Evolutionary conservation across 2,329 filamentous ascomycete genomes (phyloP), one percentile per base, ranked within the genome.

Genomic region (Orbilia ellipsospora): DNA sequence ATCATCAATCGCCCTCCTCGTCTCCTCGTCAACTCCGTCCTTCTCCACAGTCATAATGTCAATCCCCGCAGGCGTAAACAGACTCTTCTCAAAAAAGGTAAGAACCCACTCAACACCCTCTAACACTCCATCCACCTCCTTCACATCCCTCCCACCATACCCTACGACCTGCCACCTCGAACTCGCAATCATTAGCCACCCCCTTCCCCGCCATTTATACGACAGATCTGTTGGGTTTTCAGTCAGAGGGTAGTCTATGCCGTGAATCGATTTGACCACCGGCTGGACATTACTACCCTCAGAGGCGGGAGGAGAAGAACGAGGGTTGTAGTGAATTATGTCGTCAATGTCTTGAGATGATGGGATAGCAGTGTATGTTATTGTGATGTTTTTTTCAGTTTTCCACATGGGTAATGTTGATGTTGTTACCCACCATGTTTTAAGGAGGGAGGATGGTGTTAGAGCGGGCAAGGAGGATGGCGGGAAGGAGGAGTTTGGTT

Each of bases 151-250:
- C 80, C 90, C 87, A 4, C 92, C 92, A 85, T 88, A 94, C 2
- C 90, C 92, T 16, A 96, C 82, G 1, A 95, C 83, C 85, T 96
- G 92, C 93, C 93, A 96, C 80, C 92, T 89, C 54, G 88, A 90
- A 15, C 85, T 87, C 26, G 91, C 90, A 78, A 94, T 89, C 81
- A 86, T 87, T 76, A 96, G 82, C 87, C 86, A 88, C 7, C 92
- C 91, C 80, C 89, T 92, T 7, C 93, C 93, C 55, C 91, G 85
- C 93, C 93, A 96, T 79, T 90, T 86, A 89, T 91, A 92, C 40
- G 83, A 84, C 81, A 80, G 62, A 44, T 70, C 61, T n/a, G 62
- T 78, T 4, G 67, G 52, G 26, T 77, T 57, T 0, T 80, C 79
- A 4, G 79, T 77, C 8, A 83, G 82, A 1, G 83, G 83, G 51